These are phyloP conservation scores for Marchantia polymorpha DNA, from an alignment of 225 moss, liverwort and hornwort genomes.

Conservation along the genomic window DNA sequence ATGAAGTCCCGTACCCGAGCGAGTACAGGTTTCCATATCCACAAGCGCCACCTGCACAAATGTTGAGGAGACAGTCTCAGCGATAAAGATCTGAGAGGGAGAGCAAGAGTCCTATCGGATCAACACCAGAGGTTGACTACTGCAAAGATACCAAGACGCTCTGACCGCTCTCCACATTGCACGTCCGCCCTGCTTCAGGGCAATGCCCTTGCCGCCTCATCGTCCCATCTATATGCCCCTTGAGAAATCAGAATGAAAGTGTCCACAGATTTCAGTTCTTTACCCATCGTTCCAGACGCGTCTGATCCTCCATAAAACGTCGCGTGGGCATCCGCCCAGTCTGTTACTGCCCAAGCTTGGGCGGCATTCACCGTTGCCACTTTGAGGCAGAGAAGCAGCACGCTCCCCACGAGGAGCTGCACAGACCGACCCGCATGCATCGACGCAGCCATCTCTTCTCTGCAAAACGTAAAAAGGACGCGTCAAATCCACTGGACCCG, in stretches of 20 bases:
- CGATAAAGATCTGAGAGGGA: neutral
- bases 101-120: neutral
- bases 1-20: slow-evolving; percentile 7
- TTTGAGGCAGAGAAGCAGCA: neutral
- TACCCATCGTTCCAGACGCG: slow-evolving; percentile 12
- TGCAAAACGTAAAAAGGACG: no score
- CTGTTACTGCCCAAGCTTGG: slow-evolving; percentile 9
- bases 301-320: neutral
- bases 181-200: neutral
- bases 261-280: neutral
- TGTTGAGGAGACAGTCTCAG: neutral
- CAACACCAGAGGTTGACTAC: neutral
- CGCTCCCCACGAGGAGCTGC: neutral
- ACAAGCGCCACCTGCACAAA: slow-evolving; percentile 18
- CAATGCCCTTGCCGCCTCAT: neutral
- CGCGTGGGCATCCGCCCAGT: slow-evolving; percentile 8
- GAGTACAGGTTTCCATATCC: slow-evolving; percentile 25
- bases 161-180: no score
- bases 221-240: neutral
- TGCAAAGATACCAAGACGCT: neutral
- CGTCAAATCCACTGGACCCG: no score
- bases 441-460: neutral
- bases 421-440: neutral
- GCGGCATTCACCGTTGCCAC: neutral
- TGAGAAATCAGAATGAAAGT: neutral